Conservation (phyloP, 192 early-diverging fungal species). For the Gryganskiella cystojenkinii region DNA sequence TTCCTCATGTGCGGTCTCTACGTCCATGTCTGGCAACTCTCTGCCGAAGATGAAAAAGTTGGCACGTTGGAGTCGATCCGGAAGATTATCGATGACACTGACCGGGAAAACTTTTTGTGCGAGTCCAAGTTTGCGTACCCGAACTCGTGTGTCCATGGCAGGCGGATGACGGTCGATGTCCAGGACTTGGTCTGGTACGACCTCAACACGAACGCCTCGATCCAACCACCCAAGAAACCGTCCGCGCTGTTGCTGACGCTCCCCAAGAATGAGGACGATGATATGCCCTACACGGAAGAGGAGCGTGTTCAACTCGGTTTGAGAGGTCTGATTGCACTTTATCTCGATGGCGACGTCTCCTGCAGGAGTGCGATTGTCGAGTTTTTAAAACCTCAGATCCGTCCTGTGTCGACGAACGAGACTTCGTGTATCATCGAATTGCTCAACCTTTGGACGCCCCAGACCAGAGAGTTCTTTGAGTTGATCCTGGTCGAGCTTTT, state of each 20-base stretch:
- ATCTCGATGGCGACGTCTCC: neutral
- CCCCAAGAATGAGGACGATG: neutral
- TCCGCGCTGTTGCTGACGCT: neutral
- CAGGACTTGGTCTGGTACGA: no score
- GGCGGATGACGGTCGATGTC: no score
- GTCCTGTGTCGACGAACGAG: neutral
- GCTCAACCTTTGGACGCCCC: neutral
- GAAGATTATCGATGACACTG: neutral
- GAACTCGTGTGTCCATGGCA: no score
- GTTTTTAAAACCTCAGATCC: slow-evolving; percentile 1
- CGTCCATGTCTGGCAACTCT: slow-evolving; percentile 6
- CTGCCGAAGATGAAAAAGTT: neutral
- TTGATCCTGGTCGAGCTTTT: neutral
- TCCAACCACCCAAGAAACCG: no score
- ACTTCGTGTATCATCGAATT: neutral
- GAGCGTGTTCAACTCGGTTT: neutral
- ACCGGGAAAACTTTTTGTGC: no score
- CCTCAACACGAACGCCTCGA: no score
- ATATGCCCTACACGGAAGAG: neutral
- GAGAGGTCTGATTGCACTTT: neutral
- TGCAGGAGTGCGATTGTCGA: neutral
- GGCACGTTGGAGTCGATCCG: slow-evolving; percentile 1
- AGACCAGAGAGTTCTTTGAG: neutral
- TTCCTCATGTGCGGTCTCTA: neutral
- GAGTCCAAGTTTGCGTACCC: no score